Base-by-base conservation (phyloP, 768 basidiomycete species). In the Mycena haematopus region DNA sequence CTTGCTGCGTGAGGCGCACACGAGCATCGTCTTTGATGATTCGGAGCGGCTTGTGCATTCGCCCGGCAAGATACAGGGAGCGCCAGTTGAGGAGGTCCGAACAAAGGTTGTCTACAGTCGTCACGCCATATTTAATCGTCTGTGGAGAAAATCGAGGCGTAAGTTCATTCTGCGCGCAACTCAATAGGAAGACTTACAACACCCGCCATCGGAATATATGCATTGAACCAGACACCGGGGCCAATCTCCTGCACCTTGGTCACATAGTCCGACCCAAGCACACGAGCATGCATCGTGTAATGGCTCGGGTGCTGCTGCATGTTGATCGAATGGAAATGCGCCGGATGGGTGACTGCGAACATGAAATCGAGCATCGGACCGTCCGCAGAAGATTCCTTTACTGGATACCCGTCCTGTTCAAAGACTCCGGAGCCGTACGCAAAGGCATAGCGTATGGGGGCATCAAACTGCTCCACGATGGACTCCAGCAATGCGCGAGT, bases 351-450 rank as follows among this genome's bases (percentile, higher is more conserved):
- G 47, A 98, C 96, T 0, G 95, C 96, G 73, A 99, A 93, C 75
- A 99, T 86, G 70, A 99, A 97, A 76, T 99, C 97, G 22, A 98
- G 84, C 91, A 99, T 93, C 0, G 95, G 95, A 38, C 70, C 74
- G 19, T 78, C 75, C 14, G 69, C 70, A 22, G 72, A 69, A 29
- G 67, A 69, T 21, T 71, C 69, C 62, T 75, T 65, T 35, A 73
- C 66, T 1, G 72, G 70, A 68, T 96, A 92, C 19, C 96, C 93
- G 57, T 89, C 88, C 76, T 99, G 97, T 70, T 92, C 87, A 69
- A 97, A 97, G 2, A 99, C 95, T 0, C 96, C 97, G 3, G 91
- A 94, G 14, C 97, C 97, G 72, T 99, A 99, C 0, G 97, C 97
- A 72, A 98, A 95, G 0, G 96, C 97, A 80, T 96, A 99, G 22